A percentile compares a stretch with the other conserved stretches of the same genome.
Conservation (phyloP, 2,329 filamentous ascomycete genomes). For the Penicillium brevicompactum region DNA sequence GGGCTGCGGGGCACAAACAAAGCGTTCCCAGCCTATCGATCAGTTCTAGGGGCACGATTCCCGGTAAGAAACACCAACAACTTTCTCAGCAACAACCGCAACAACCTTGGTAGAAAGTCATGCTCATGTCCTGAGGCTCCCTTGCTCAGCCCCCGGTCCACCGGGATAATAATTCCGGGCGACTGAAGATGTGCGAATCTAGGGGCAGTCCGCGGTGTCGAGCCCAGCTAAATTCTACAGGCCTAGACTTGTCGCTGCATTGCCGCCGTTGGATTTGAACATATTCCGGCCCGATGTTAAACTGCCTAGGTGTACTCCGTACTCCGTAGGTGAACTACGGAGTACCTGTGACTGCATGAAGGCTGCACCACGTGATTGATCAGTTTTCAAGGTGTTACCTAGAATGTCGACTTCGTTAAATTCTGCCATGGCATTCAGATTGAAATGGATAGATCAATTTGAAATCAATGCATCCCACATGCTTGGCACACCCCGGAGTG, state of each 20-base stretch:
- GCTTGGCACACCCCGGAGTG: neutral
- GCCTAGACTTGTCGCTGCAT: constrained; percentile 16
- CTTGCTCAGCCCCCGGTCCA: constrained; percentile 8
- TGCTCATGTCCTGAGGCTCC: constrained; percentile 5
- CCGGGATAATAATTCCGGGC: constrained; percentile 18
- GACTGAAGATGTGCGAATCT: constrained; percentile 19
- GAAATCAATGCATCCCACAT: neutral
- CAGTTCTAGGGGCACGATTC: constrained; percentile 7
- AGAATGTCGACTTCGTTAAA: no score
- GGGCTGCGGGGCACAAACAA: neutral
- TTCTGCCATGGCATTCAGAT: neutral
- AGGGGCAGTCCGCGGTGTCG: constrained; percentile 22
- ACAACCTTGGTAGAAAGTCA: neutral
- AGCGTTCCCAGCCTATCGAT: constrained; percentile 23
- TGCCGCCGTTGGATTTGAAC: constrained; percentile 31
- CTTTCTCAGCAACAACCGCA: neutral
- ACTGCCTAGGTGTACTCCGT: no score
- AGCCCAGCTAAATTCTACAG: constrained; percentile 25
- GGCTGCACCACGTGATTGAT: constrained; percentile 20
- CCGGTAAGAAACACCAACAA: constrained; percentile 7
- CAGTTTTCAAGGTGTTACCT: no score
- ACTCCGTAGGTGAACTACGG: no score
- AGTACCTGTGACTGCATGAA: constrained; percentile 9
- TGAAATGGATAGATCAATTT: neutral
- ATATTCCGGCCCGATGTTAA: no score